Evolutionary conservation across 1,284 basidiomycete species (phyloP).

Genomic region (Cutaneotrichosporon sp.): DNA sequence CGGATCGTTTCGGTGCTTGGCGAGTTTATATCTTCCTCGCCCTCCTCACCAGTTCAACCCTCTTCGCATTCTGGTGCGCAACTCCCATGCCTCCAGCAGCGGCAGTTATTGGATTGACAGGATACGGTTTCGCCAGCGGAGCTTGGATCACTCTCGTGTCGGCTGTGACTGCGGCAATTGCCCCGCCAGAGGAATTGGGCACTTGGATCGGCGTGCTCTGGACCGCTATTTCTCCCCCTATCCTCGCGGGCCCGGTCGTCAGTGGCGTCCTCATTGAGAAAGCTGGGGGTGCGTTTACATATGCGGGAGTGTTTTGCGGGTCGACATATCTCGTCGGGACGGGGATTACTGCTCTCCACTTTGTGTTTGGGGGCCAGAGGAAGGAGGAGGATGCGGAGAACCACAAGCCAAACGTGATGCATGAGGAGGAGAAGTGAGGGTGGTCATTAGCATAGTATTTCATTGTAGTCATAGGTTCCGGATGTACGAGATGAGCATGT

Average conservation of each 20-base stretch:
- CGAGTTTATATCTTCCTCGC: constrained; percentile 25
- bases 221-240: constrained; percentile 34
- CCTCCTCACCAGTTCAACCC: constrained; percentile 17
- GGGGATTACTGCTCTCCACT: constrained; percentile 20
- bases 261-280: constrained; percentile 34
- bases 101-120: constrained; percentile 34
- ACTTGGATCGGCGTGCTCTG: constrained; percentile 49
- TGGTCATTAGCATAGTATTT: not conserved
- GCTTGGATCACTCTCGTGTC: constrained; percentile 47
- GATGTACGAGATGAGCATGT: no score
- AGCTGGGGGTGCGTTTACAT: constrained; percentile 28
- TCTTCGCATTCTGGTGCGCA: constrained; percentile 31
- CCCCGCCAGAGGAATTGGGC: constrained; percentile 43
- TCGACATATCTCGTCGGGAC: constrained; percentile 33
- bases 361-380: not conserved
- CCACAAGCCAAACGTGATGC: not conserved
- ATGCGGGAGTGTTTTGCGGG: constrained; percentile 42
- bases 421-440: not conserved
- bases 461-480: no score
- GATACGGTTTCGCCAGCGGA: constrained; percentile 41
- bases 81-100: constrained; percentile 27
- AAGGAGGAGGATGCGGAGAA: not conserved
- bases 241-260: constrained; percentile 45
- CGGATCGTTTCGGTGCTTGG: constrained; percentile 30
- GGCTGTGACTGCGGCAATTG: constrained; percentile 41